Evolutionary conservation across 2,329 filamentous ascomycete genomes (phyloP).

Genomic region (Monosporascus sp.): DNA sequence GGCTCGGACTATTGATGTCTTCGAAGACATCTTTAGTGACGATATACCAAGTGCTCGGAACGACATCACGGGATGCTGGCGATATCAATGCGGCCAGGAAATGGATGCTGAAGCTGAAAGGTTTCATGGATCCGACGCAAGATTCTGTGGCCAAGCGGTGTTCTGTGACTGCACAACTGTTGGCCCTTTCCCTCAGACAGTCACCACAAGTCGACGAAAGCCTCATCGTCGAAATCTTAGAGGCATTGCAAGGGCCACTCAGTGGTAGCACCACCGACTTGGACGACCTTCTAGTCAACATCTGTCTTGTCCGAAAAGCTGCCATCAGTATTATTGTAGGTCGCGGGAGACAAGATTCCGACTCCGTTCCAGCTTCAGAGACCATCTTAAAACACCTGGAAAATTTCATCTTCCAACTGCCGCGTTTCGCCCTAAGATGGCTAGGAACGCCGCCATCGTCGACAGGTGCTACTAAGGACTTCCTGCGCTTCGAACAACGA

Average conservation of each 20-base stretch:
- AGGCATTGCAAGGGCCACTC: constrained; percentile 51
- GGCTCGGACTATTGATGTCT: constrained; percentile 27
- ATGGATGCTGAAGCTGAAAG: constrained; percentile 48
- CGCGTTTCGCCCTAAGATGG: constrained; percentile 57
- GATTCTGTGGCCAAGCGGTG: constrained; percentile 46
- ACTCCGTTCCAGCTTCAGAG: constrained; percentile 5
- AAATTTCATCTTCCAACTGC: constrained; percentile 51
- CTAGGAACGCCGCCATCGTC: constrained; percentile 51
- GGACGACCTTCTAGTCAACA: constrained; percentile 53
- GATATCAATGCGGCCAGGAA: constrained; percentile 44
- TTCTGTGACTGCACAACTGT: constrained; percentile 48
- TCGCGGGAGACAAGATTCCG: constrained; percentile 5
- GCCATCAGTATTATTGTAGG: constrained; percentile 42
- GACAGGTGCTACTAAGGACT: constrained; percentile 48
- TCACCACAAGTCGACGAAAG: constrained; percentile 33
- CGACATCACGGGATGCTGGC: constrained; percentile 40
- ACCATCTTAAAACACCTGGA: constrained; percentile 38
- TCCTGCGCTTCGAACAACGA: constrained; percentile 56
- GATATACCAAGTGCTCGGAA: constrained; percentile 49
- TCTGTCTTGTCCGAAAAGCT: constrained; percentile 50
- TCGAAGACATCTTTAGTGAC: constrained; percentile 38
- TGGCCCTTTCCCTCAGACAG: constrained; percentile 48
- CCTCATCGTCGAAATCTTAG: constrained; percentile 43
- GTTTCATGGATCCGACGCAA: constrained; percentile 28
- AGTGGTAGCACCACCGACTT: constrained; percentile 55